A percentile compares a stretch with the other conserved stretches of the same genome.
Conservation (phyloP, 371 early-diverging fungal species). For the Zychaea mexicana region DNA sequence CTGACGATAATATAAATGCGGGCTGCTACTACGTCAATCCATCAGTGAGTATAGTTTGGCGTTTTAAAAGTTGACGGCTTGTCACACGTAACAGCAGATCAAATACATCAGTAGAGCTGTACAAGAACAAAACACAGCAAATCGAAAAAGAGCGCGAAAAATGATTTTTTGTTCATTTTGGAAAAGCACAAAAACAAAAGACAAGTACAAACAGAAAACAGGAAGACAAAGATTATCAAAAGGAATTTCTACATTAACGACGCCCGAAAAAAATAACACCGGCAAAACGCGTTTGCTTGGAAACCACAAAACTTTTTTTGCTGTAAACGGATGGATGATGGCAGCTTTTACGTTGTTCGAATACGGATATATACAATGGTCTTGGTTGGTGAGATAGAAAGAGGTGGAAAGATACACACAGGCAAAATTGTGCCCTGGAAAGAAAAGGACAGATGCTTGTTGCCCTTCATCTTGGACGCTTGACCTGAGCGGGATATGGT, state of each 20-base stretch:
- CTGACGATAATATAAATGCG: neutral
- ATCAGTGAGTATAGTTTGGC: neutral
- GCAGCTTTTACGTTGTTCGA: no score
- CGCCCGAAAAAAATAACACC: no score
- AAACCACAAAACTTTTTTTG: neutral
- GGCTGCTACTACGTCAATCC: no score
- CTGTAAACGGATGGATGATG: no score
- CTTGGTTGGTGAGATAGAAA: neutral
- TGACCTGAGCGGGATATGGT: conserved; percentile 29
- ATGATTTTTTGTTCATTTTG: neutral
- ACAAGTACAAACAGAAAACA: neutral
- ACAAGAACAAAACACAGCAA: neutral
- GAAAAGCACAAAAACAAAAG: neutral
- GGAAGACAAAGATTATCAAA: conserved; percentile 2
- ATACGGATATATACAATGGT: neutral
- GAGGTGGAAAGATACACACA: neutral
- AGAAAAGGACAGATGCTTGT: neutral
- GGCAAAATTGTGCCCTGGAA: neutral
- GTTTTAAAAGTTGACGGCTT: conserved; percentile 5
- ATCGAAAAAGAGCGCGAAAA: conserved; percentile 5
- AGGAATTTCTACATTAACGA: neutral
- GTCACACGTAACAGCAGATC: conserved; percentile 1
- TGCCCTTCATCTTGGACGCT: conserved; percentile 25
- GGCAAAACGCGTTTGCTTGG: neutral
- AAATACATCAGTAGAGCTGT: neutral